phyloP scores from a whole-genome alignment of 768 basidiomycete species.

The Leccinum incarnatum region DNA sequence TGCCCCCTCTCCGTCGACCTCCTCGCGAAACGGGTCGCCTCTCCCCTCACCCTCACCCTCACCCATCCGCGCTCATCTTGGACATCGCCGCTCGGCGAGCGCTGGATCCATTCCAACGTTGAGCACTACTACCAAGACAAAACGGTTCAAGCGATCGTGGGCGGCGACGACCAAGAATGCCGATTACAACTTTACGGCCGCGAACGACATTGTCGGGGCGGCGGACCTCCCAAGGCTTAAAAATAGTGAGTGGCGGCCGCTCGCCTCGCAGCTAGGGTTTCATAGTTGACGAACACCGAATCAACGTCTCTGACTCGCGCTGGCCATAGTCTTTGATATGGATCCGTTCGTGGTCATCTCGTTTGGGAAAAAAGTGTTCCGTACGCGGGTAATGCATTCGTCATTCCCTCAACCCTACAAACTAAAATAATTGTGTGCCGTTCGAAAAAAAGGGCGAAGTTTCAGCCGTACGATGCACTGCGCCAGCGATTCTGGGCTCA shows the following conservation, averaged over 20 bases:
- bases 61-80: too few species aligned
- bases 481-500: slow-evolving; percentile 90
- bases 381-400: too few species aligned
- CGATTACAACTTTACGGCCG: slow-evolving; percentile 60
- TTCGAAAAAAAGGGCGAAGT: slow-evolving; percentile 65
- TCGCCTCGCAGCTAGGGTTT: neutral
- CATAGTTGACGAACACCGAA: neutral
- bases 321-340: slow-evolving; percentile 76
- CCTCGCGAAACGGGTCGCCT: too few species aligned
- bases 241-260: slow-evolving; percentile 62
- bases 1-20: too few species aligned
- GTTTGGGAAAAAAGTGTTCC: too few species aligned
- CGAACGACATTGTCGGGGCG: slow-evolving; percentile 48
- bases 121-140: too few species aligned
- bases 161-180: slow-evolving; percentile 31
- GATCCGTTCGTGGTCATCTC: slow-evolving; percentile 93
- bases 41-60: too few species aligned
- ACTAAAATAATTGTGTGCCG: slow-evolving; percentile 4
- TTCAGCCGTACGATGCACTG: slow-evolving; percentile 90
- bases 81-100: too few species aligned
- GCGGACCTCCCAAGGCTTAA: slow-evolving; percentile 71
- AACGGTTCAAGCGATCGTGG: slow-evolving; percentile 41
- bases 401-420: slow-evolving; percentile 11
- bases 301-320: neutral
- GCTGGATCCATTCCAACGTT: too few species aligned